Conservation (phyloP, 2,329 filamentous ascomycete genomes). For the Trichoderma koningii region DNA sequence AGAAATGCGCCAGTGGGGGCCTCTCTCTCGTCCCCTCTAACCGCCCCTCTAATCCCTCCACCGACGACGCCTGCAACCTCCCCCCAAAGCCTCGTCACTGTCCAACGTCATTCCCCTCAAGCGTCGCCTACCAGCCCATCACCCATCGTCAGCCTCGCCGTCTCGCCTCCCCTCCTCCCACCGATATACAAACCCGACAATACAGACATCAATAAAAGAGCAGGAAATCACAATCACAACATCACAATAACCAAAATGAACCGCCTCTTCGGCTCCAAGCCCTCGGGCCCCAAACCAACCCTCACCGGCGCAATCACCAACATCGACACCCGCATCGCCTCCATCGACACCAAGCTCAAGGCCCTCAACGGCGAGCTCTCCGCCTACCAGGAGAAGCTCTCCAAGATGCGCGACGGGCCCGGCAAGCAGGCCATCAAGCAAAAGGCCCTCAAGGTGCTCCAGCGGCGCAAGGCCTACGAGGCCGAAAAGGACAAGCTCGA, state of each 20-base stretch:
- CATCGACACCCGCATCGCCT: constrained; percentile 81
- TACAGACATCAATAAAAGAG: neutral
- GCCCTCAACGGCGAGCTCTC: constrained; percentile 87
- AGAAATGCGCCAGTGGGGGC: constrained; percentile 13
- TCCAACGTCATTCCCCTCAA: constrained; percentile 27
- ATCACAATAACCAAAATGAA: constrained; percentile 61
- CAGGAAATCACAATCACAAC: neutral
- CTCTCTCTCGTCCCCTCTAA: neutral
- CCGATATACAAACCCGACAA: neutral
- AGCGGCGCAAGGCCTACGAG: constrained; percentile 93
- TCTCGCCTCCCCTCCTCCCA: neutral
- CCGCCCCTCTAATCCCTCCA: constrained; percentile 15
- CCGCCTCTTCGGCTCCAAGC: constrained; percentile 88
- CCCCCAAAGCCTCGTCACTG: constrained; percentile 25
- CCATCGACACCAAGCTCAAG: constrained; percentile 91
- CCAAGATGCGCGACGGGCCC: constrained; percentile 92
- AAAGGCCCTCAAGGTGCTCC: constrained; percentile 90
- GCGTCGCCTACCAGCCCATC: neutral
- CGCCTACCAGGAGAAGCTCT: constrained; percentile 82
- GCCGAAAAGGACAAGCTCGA: constrained; percentile 90
- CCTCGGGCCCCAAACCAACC: constrained; percentile 84
- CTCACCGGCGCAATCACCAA: constrained; percentile 80
- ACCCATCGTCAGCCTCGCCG: constrained; percentile 4
- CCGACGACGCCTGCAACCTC: neutral
- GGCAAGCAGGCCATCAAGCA: constrained; percentile 91